phyloP scores from a whole-genome alignment of 2,329 filamentous ascomycete species.

The Gremmenia infestans region DNA sequence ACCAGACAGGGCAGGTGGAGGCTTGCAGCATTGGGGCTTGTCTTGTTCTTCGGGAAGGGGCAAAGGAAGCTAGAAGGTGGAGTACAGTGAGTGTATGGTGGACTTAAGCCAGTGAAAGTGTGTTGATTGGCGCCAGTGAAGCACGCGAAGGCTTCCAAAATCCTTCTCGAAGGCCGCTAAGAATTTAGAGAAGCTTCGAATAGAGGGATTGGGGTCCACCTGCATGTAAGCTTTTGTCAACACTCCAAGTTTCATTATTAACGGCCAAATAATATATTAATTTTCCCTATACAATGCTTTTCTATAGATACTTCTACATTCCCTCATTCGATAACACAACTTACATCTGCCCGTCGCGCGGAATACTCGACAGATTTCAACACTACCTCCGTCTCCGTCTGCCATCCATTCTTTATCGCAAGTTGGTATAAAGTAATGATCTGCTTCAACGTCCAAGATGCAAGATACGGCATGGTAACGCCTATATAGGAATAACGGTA shows the following conservation, averaged over 20 bases:
- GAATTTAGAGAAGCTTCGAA: conserved; percentile 6
- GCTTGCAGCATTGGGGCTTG: no score
- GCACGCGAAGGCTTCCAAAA: not conserved
- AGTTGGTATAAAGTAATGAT: no score
- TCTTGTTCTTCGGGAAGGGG: not conserved
- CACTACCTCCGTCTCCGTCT: no score
- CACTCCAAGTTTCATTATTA: not conserved
- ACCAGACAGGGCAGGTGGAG: no score
- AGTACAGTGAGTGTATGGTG: not conserved
- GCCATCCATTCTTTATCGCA: no score
- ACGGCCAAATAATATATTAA: no score
- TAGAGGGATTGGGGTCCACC: not conserved
- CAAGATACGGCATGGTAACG: not conserved
- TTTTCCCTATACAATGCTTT: no score
- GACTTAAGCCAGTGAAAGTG: not conserved
- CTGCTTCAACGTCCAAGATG: no score
- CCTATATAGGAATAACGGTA: not conserved
- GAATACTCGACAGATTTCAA: no score
- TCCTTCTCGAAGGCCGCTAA: conserved; percentile 13
- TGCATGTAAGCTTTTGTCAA: not conserved
- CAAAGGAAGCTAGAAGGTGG: not conserved
- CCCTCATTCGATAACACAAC: no score
- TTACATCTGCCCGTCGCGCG: no score
- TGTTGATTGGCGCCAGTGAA: not conserved
- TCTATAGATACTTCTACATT: no score